Evolutionary conservation across 164 flowering plant species (phyloP), one percentile per base, ranked within the genome.

Genomic region (Aristolochia fimbriata): DNA sequence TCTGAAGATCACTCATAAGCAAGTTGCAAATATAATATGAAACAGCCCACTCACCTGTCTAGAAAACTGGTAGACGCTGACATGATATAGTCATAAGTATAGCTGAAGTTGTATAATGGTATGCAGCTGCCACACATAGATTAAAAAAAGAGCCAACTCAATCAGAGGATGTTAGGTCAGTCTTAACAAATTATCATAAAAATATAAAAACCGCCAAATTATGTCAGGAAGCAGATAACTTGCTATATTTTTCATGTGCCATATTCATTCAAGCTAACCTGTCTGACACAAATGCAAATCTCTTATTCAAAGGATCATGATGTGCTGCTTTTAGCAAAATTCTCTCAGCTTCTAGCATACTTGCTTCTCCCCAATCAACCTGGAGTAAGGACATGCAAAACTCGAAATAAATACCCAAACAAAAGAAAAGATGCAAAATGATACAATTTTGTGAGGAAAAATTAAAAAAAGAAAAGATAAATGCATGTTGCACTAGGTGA

Each of bases 341-440:
- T 57, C 89, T 91, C 74, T 93, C 97, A 13, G 99, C 99, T 75
- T 78, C 77, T 54, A 93, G 82, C 99, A 93, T 93, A 74, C 77
- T 90, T 63, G 96, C 85, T 71, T 73, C 91, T 76, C 97, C 99
- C 99, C 99, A 90, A 67, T 90, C 97, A 74, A 93, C 95, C 99
- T 93, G 88, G 65, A 69, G 67, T 24, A 65, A 14, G 24, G 24
- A 8, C 24, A 72, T 3, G 53, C 47, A 49, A 21, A 54, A 46
- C 12, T 37, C 4, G 43, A 37, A 0, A 37, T 37, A 6, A 37
- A 10, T 37, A 37, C 9, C 8, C 12, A 7, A 37, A 3, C 10
- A 37, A 37, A 37, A 37, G 43, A 37, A 37, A 37, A 37, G 0
- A 3, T 37, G 43, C 43, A 37, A 37, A 6, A 7, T 10, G 8